Percentiles rank a stretch among this genome's conserved stretches.
phyloP scores from a whole-genome alignment of 2,329 filamentous ascomycete species.

The Colletotrichum orbiculare region DNA sequence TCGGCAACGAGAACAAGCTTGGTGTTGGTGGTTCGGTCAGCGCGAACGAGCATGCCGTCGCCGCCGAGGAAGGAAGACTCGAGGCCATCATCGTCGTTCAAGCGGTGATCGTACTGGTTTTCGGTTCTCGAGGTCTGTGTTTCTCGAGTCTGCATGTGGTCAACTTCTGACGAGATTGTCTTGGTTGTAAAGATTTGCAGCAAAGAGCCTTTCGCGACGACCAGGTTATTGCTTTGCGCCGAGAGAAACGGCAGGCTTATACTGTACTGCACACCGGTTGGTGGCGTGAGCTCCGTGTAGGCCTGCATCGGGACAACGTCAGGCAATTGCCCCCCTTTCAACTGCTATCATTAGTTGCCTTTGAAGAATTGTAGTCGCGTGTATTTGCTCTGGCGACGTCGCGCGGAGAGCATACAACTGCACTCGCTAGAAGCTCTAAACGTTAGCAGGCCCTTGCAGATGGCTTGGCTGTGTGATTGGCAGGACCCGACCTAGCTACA shows the following conservation, averaged over 20 bases:
- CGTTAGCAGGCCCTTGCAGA: slow-evolving; percentile 6
- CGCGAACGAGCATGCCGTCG: slow-evolving; percentile 69
- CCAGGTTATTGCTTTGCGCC: slow-evolving; percentile 81
- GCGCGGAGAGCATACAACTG: slow-evolving; percentile 19
- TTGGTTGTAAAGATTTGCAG: slow-evolving; percentile 89
- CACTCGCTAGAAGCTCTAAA: slow-evolving; percentile 18
- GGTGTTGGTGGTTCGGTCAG: slow-evolving; percentile 73
- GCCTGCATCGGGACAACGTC: slow-evolving; percentile 80
- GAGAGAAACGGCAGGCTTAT: slow-evolving; percentile 82
- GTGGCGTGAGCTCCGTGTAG: slow-evolving; percentile 95
- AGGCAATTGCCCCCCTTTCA: slow-evolving; percentile 37
- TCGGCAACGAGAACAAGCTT: slow-evolving; percentile 89
- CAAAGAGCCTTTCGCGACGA: slow-evolving; percentile 91
- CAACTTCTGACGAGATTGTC: slow-evolving; percentile 72
- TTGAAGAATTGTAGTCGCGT: slow-evolving; percentile 1
- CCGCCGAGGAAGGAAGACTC: slow-evolving; percentile 74
- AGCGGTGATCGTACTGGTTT: slow-evolving; percentile 62
- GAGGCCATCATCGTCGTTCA: slow-evolving; percentile 71
- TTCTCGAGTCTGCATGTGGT: slow-evolving; percentile 53
- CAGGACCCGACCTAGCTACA: not conserved
- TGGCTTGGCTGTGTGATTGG: slow-evolving; percentile 23
- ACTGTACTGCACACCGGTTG: slow-evolving; percentile 92
- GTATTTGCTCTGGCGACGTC: slow-evolving; percentile 2
- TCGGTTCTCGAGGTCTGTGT: slow-evolving; percentile 54
- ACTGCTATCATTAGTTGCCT: slow-evolving; percentile 24